phyloP scores from a whole-genome alignment of 148 eudicot genomes.

The Vaccinium darrowii region DNA sequence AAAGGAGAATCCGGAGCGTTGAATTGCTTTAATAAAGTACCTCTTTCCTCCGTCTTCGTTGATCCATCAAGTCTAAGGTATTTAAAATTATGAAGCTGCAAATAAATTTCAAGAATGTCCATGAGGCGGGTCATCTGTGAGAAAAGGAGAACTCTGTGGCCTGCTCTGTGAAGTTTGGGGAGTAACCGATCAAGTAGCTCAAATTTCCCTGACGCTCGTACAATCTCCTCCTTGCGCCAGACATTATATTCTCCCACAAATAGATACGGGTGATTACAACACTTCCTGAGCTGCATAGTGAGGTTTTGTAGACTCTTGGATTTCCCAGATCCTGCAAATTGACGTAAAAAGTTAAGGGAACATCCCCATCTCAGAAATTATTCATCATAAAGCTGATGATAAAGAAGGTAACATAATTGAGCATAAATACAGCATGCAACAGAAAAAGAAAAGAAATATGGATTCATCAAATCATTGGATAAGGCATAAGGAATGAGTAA shows the following conservation, averaged over 20 bases:
- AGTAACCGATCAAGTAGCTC: slow-evolving; percentile 98
- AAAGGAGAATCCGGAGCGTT: slow-evolving; percentile 94
- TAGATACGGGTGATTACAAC: slow-evolving; percentile 96
- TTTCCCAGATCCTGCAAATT: slow-evolving; percentile 72
- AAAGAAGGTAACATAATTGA: background rate
- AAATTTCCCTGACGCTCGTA: slow-evolving; percentile 93
- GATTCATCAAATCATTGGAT: background rate
- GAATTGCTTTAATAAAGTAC: slow-evolving; percentile 70
- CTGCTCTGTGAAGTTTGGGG: slow-evolving; percentile 82
- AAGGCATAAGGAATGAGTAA: background rate
- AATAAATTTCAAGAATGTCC: slow-evolving; percentile 81
- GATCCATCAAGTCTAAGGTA: slow-evolving; percentile 92
- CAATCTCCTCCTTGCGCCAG: slow-evolving; percentile 71
- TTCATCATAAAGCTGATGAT: background rate
- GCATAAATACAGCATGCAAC: background rate
- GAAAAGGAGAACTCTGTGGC: slow-evolving; percentile 89
- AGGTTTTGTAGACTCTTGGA: slow-evolving; percentile 88
- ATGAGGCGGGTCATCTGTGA: slow-evolving; percentile 98
- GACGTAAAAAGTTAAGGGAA: slow-evolving; percentile 3
- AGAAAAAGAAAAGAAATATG: background rate
- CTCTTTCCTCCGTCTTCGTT: slow-evolving; percentile 91
- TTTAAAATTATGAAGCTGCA: slow-evolving; percentile 67
- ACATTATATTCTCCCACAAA: slow-evolving; percentile 72
- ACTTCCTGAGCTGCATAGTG: slow-evolving; percentile 95
- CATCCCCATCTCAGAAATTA: background rate